Percentiles rank a stretch among this genome's conserved stretches.
Conservation (phyloP, 1,139 yeast genomes). For the Diutina neorugosa region DNA sequence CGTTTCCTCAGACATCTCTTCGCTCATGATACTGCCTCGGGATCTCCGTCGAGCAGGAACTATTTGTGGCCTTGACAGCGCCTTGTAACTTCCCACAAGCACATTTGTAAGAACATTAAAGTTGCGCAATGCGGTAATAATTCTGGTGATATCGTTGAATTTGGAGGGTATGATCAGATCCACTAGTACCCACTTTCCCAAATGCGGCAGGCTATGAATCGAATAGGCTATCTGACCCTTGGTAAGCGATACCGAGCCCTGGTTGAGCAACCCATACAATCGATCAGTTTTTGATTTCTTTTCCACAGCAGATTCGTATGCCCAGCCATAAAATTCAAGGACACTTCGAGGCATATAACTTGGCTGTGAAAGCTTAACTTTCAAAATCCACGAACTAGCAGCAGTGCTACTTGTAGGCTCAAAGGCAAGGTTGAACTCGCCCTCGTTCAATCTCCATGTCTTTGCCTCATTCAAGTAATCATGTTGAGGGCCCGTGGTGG, state of each 20-base stretch:
- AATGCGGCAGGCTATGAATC: slow-evolving; percentile 7
- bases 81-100: background rate
- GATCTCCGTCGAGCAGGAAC: background rate
- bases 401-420: slow-evolving; percentile 8
- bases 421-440: slow-evolving; percentile 4
- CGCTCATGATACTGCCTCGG: background rate
- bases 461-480: slow-evolving; percentile 14
- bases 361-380: background rate
- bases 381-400: slow-evolving; percentile 10
- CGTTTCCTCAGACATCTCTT: slow-evolving; percentile 1
- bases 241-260: background rate
- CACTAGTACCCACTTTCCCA: slow-evolving; percentile 11
- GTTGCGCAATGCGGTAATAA: slow-evolving; percentile 22
- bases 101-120: slow-evolving; percentile 18
- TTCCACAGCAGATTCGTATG: slow-evolving; percentile 5
- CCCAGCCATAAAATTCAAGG: slow-evolving; percentile 4
- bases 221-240: slow-evolving; percentile 5
- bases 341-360: background rate
- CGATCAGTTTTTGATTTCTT: slow-evolving; percentile 5
- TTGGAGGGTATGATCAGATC: slow-evolving; percentile 13
- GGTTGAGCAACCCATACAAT: background rate
- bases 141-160: slow-evolving; percentile 7
- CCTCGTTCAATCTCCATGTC: slow-evolving; percentile 13
- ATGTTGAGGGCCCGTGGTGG: slow-evolving; percentile 5
- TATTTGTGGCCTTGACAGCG: background rate